phyloP scores from a whole-genome alignment of 2,329 filamentous ascomycete genomes.

The Huntiella savannae region DNA sequence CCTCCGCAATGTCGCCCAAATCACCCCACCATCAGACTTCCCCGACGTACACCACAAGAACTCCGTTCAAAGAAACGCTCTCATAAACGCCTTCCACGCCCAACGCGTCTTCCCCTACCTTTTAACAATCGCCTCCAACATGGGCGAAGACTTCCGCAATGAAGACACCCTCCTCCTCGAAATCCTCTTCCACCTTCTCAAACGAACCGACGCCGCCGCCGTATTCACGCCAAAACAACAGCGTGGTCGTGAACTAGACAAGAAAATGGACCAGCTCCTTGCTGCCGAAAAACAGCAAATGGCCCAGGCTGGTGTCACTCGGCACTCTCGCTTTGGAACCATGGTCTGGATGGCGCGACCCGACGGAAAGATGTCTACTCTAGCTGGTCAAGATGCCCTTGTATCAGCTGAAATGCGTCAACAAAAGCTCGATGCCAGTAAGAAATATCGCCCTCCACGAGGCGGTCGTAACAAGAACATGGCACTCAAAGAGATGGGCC shows the following conservation, averaged over 20 bases:
- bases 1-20: constrained; percentile 72
- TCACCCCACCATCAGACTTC: constrained; percentile 53
- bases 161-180: constrained; percentile 85
- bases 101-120: constrained; percentile 81
- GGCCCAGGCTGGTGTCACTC: constrained; percentile 56
- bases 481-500: constrained; percentile 57
- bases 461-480: constrained; percentile 40
- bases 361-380: constrained; percentile 63
- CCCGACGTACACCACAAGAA: constrained; percentile 60
- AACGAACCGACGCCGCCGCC: constrained; percentile 67
- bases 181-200: constrained; percentile 78
- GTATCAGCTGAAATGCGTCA: constrained; percentile 53
- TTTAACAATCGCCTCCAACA: constrained; percentile 74
- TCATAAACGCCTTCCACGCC: constrained; percentile 72
- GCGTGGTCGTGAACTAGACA: constrained; percentile 45
- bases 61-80: constrained; percentile 58
- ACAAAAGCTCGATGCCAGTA: constrained; percentile 75
- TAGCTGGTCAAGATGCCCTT: constrained; percentile 77
- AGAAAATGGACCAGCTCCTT: constrained; percentile 57
- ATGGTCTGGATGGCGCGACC: constrained; percentile 94
- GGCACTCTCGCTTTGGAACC: constrained; percentile 87
- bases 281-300: constrained; percentile 72
- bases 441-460: constrained; percentile 73
- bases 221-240: constrained; percentile 70
- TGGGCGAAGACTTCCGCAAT: constrained; percentile 78